phyloP scores from a whole-genome alignment of 2,329 filamentous ascomycete species.

The Cytospora schulzeri region DNA sequence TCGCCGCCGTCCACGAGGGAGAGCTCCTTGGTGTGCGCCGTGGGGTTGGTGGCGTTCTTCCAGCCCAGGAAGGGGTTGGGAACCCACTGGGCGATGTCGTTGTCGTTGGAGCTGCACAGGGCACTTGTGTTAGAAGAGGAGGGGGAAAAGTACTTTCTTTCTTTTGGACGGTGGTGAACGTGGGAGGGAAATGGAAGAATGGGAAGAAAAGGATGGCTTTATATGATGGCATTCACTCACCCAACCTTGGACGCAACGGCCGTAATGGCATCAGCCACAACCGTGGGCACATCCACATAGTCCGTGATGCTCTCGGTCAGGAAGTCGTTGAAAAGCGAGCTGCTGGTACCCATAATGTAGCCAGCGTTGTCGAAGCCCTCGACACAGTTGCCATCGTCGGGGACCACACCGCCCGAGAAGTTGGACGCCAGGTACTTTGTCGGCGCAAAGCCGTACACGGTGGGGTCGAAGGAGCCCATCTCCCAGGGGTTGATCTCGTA shows the following conservation, averaged over 20 bases:
- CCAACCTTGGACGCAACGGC: constrained; percentile 57
- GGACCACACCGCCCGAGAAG: constrained; percentile 57
- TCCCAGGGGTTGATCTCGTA: constrained; percentile 70
- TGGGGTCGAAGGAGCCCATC: constrained; percentile 65
- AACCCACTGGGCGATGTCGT: constrained; percentile 54
- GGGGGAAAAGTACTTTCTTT: too few relatives aligned
- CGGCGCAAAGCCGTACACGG: constrained; percentile 60
- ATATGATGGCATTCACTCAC: constrained; percentile 17
- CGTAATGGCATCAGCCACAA: constrained; percentile 54
- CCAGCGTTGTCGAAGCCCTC: constrained; percentile 81
- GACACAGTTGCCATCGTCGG: constrained; percentile 63
- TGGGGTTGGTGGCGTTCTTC: constrained; percentile 45
- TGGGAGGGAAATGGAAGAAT: too few relatives aligned
- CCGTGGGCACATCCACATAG: constrained; percentile 45
- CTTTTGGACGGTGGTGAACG: too few relatives aligned
- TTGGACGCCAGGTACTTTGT: constrained; percentile 62
- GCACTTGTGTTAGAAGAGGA: not conserved
- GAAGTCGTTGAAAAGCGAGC: constrained; percentile 80
- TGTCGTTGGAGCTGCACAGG: constrained; percentile 43
- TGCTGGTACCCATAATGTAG: constrained; percentile 84
- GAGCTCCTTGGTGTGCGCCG: constrained; percentile 41
- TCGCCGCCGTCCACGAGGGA: constrained; percentile 54
- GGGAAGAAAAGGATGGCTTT: not conserved
- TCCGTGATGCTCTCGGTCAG: constrained; percentile 63
- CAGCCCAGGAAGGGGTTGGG: constrained; percentile 64